These are phyloP conservation scores for Colletotrichum australisinense DNA, from an alignment of 2,329 filamentous ascomycete species.

Conservation along the genomic window DNA sequence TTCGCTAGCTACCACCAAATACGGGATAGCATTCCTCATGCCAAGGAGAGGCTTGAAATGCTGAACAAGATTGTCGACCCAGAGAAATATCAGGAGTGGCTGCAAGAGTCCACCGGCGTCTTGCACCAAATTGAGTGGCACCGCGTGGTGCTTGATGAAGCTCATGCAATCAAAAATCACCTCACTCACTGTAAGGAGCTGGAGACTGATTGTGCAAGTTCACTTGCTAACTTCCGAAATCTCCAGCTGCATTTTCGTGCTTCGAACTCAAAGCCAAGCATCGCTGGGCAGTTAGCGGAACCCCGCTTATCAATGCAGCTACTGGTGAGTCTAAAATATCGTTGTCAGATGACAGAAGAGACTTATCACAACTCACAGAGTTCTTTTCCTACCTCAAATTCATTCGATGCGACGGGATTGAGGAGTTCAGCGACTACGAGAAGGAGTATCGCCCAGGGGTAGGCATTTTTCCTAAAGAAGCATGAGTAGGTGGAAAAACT, in stretches of 20 bases:
- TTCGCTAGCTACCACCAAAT: constrained; percentile 46
- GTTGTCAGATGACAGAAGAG: no score
- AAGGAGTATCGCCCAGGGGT: constrained; percentile 28
- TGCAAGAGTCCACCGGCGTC: background rate
- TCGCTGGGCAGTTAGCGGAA: constrained; percentile 51
- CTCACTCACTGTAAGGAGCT: background rate
- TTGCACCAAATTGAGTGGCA: background rate
- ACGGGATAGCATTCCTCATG: constrained; percentile 28
- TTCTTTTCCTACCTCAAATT: constrained; percentile 50
- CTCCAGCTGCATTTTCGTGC: constrained; percentile 39
- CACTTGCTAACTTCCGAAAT: background rate
- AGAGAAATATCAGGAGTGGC: background rate
- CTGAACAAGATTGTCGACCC: background rate
- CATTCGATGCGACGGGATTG: constrained; percentile 37
- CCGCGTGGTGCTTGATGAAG: constrained; percentile 13
- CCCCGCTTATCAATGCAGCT: constrained; percentile 47
- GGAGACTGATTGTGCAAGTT: constrained; percentile 27
- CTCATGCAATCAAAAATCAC: constrained; percentile 3
- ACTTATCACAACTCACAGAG: constrained; percentile 37
- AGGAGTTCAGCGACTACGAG: constrained; percentile 21
- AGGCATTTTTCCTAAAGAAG: background rate
- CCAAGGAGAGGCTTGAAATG: background rate
- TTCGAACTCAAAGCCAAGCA: constrained; percentile 42
- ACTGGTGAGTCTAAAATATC: constrained; percentile 40
- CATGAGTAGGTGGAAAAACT: constrained; percentile 10